Evolutionary conservation across 768 basidiomycete genomes (phyloP).

Genomic region (Kondoa malvinella): DNA sequence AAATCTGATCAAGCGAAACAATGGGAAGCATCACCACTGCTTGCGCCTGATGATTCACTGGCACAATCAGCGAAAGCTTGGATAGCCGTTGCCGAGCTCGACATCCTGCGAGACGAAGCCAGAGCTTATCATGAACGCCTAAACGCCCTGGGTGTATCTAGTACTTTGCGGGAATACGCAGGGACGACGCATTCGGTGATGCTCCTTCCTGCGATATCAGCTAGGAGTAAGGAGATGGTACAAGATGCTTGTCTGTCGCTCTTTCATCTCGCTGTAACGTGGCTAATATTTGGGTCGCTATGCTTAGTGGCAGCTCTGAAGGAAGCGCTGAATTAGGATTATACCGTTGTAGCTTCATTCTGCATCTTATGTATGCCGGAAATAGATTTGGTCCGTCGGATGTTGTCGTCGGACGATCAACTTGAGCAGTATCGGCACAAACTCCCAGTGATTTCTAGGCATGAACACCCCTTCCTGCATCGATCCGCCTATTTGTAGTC

Average conservation of each 20-base stretch:
- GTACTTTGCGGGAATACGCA: background rate
- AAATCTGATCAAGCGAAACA: background rate
- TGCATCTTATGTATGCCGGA: no score
- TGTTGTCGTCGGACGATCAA: no score
- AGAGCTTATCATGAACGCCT: background rate
- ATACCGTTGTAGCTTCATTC: no score
- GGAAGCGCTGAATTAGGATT: no score
- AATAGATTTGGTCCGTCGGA: no score
- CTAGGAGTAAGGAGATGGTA: background rate
- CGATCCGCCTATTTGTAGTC: no score
- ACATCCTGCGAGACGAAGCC: background rate
- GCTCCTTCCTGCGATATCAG: background rate
- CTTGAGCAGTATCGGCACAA: no score
- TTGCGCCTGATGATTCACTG: background rate
- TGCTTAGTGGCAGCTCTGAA: no score
- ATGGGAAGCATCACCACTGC: background rate
- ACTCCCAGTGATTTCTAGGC: no score
- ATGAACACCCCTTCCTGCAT: no score
- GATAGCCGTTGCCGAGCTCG: background rate
- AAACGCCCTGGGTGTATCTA: background rate
- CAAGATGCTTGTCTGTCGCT: background rate
- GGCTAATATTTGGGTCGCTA: no score
- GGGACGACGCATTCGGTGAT: background rate
- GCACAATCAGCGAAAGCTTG: background rate
- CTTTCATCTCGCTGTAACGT: background rate